Base-by-base conservation (phyloP, 306 rosid species). In the Myrica gale region DNA sequence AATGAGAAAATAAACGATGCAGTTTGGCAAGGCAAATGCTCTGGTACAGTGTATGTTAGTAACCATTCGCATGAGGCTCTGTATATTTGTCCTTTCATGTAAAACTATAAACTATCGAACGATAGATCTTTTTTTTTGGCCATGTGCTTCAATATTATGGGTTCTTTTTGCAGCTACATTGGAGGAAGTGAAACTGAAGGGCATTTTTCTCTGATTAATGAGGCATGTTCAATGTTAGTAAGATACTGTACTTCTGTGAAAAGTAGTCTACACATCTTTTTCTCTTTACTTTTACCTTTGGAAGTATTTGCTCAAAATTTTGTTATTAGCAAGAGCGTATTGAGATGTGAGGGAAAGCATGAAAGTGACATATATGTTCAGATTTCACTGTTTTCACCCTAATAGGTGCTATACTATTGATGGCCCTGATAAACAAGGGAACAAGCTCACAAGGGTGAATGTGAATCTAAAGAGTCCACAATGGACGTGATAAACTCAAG, bases 181-280 rank as follows among this genome's bases (percentile, higher is more conserved):
- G 96, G 91, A 71, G 98, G 98, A 84, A 86, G 83, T 77, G 98
- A 94, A 78, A 62, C 80, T 12, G 92, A 89, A 62, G 95, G 89
- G 12, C 97, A 92, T 85, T 94, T 94, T 85, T 89, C 89, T 77
- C 51, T 94, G 82, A 85, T 94, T 75, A 94, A 92, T 8, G 98
- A 94, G 85, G 98, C 98, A 66, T 94, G 95, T 77, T 89, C 97
- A 84, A 87, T 92, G 98, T 94, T 81, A 92, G 98, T 92, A 87
- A 84, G 89, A 82, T 88, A 37, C 72, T 57, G 43, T 65, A 74
- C 52, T 79, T 61, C 75, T 57, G 62, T 68, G 57, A 66, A 47
- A 77, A 73, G 71, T 61, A 68, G 46, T 42, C 51, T 79, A 50
- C 62, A 23, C 20, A 0, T 57, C 63, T 9, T 66, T 71, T 71